Base-by-base conservation (phyloP, 2,329 filamentous ascomycete species). In the Huntiella abstrusa region DNA sequence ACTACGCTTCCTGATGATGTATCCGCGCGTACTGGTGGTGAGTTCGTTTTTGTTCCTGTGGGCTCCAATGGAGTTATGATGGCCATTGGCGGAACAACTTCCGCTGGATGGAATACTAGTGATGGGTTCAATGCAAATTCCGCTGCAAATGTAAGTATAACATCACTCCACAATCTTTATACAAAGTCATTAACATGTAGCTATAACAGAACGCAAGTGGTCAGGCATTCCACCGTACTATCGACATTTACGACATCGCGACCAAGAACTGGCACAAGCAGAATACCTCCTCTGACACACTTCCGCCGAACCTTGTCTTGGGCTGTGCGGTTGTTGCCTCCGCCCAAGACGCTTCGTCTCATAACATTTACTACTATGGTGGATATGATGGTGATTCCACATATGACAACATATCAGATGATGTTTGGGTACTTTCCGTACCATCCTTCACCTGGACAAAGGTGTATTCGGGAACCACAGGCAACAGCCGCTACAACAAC, bases 291-390 rank as follows among this genome's bases (percentile, higher is more conserved):
- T 43, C 33, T 12, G 10, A 28, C 10, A 16, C 38, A 22, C 75
- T 72, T 2, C 65, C 67, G 0, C 73, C 71, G 0, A 72, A 75
- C 0, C 63, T 75, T 63, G 57, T 81, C 61, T 58, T 80, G 68
- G 68, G 80, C 56, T 91, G 84, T 55, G 78, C 82, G 3, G 79
- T 85, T 0, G 74, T 84, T 1, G 81, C 75, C n/a, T 66, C 75
- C 0, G 77, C 83, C 11, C 66, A 74, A 39, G 82, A 86, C 56
- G 68, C 67, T 33, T 82, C 80, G 8, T 85, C 78, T 49, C 83
- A 80, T 60, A 86, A 87, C 56, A 77, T 92, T 43, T 87, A 88
- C 64, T 84, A 83, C 62, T 91, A 85, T 54, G 84, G 82, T 12
- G 84, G 84, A 0, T 87, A 80, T 55, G 62, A 75, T 48, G 19